Base-by-base conservation (phyloP, 139 green algal species). In the Mesotaenium endlicherianum region DNA sequence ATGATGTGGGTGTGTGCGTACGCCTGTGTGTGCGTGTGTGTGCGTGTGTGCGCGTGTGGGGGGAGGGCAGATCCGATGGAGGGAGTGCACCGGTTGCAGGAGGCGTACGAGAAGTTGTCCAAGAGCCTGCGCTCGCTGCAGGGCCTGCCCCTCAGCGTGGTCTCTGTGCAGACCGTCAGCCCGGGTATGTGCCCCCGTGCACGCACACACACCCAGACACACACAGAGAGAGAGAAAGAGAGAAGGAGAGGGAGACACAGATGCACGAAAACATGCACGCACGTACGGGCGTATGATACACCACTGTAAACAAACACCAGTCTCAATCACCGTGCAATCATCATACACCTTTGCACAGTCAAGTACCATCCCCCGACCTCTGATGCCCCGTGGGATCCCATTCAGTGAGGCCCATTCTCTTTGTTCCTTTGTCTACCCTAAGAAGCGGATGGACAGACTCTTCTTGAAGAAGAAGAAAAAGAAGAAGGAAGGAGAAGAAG, bases 51-150 rank as follows among this genome's bases (percentile, higher is more conserved):
- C 31, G 53, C 30, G 41, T 38, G 53, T 81, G 31, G 74, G 71
- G 43, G 44, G 4, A 8, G 34, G 14, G 59, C 79, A 86, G 79
- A 86, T 70, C 43, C 69, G 3, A 17, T 34, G 34, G 40, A n/a
- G 47, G 4, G 16, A 4, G 41, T 76, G 20, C 70, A n/a, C 6
- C n/a, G 41, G 30, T 4, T 86, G 3, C 79, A 58, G 8, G 71
- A 83, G 34, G 55, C n/a, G 30, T 86, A 87, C 39, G 42, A 70
- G n/a, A 40, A 81, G 3, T 41, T 88, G 36, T 86, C 83, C 38
- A 87, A 87, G 64, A 40, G 31, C 31, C 77, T 88, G 55, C 50
- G 83, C 49, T 30, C 20, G 16, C 67, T 86, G 31, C 40, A 17
- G 14, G 34, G 17, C 38, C 49, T 88, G 70, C 83, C 83, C n/a